A percentile compares a stretch with the other conserved stretches of the same genome.
phyloP scores from a whole-genome alignment of 306 rosid genomes.

The Rubus idaeus region DNA sequence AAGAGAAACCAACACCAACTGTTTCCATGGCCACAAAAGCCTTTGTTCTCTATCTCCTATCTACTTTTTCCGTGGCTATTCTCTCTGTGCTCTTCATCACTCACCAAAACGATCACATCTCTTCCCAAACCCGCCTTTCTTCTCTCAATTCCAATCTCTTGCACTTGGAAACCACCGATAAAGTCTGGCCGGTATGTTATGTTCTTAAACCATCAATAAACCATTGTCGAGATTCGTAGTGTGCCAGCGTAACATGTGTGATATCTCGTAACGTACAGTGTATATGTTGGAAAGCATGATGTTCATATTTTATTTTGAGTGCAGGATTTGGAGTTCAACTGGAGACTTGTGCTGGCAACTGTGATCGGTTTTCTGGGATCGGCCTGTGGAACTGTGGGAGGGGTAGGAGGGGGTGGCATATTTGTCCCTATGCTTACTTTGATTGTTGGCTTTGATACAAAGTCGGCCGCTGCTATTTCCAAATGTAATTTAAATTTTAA shows the following conservation, averaged over 20 bases:
- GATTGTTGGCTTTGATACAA: conserved; percentile 83
- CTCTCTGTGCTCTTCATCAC: conserved; percentile 48
- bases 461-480: conserved; percentile 94
- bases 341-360: conserved; percentile 72
- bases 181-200: conserved; percentile 72
- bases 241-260: not conserved
- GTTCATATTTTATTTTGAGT: not conserved
- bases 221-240: not conserved
- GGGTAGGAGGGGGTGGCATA: conserved; percentile 96
- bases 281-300: not conserved
- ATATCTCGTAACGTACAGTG: not conserved
- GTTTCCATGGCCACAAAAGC: conserved; percentile 47
- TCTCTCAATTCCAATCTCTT: conserved; percentile 17
- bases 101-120: conserved; percentile 9
- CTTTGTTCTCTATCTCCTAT: conserved; percentile 52
- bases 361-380: conserved; percentile 84
- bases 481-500: conserved; percentile 55
- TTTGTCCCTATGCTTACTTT: conserved; percentile 94
- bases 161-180: conserved; percentile 23
- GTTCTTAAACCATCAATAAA: not conserved
- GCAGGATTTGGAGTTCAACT: conserved; percentile 65
- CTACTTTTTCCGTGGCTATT: conserved; percentile 58
- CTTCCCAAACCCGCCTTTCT: conserved; percentile 10
- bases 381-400: conserved; percentile 94
- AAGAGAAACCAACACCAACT: not conserved